phyloP scores from a whole-genome alignment of 331 rosid genomes.

The Rhamnella rubrinervis region DNA sequence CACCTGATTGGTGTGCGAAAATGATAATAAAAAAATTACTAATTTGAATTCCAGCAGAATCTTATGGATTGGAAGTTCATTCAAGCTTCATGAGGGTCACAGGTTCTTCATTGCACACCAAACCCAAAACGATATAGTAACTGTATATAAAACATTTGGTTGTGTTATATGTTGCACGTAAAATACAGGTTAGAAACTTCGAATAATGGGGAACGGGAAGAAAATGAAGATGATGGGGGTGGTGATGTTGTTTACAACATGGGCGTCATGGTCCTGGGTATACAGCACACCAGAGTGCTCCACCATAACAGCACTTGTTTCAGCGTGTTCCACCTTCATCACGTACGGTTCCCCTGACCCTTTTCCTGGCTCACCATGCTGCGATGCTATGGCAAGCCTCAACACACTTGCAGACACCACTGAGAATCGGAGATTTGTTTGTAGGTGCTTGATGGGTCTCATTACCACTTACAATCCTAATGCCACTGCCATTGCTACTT shows the following conservation, averaged over 20 bases:
- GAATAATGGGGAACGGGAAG: slow-evolving; percentile 24
- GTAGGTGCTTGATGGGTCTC: slow-evolving; percentile 50
- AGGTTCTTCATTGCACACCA: slow-evolving; percentile 43
- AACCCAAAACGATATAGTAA: slow-evolving; percentile 6
- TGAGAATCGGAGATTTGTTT: slow-evolving; percentile 33
- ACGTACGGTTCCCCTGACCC: slow-evolving; percentile 53
- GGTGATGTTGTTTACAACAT: slow-evolving; percentile 10
- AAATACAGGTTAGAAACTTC: slow-evolving; percentile 1
- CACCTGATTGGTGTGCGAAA: not conserved
- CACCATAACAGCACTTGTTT: slow-evolving; percentile 31
- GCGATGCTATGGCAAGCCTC: slow-evolving; percentile 47
- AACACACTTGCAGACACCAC: slow-evolving; percentile 22
- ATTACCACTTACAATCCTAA: slow-evolving; percentile 40
- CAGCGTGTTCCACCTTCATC: slow-evolving; percentile 49
- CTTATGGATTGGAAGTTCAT: slow-evolving; percentile 18
- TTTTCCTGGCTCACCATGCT: slow-evolving; percentile 45
- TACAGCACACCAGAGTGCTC: slow-evolving; percentile 42
- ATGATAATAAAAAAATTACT: not conserved
- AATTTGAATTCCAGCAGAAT: too few relatives aligned
- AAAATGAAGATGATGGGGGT: slow-evolving; percentile 16
- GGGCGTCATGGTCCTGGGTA: not conserved
- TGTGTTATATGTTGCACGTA: not conserved
- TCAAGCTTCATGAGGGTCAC: slow-evolving; percentile 34
- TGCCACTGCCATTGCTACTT: slow-evolving; percentile 40
- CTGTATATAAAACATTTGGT: not conserved